Percentiles rank a stretch among this genome's conserved stretches.
These are phyloP conservation scores for Wickerhamomyces sp. DNA, from an alignment of 1,139 yeast species.

Conservation along the genomic window DNA sequence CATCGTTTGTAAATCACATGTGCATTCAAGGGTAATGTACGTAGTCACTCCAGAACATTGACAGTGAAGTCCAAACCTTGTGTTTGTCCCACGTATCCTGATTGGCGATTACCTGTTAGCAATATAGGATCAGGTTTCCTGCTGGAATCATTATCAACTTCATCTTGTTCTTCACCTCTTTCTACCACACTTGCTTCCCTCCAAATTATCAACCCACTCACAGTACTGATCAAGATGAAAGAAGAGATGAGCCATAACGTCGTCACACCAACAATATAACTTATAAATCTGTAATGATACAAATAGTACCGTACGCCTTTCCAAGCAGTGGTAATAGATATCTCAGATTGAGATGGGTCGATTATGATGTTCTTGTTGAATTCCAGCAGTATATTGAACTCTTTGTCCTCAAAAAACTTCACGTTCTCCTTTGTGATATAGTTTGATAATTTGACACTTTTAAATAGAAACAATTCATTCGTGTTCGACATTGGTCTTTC, in stretches of 20 bases:
- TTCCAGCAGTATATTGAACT: conserved; percentile 30
- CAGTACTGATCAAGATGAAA: conserved; percentile 9
- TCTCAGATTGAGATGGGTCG: conserved; percentile 22
- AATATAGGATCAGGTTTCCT: no score
- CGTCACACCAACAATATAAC: conserved; percentile 45
- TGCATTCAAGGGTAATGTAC: no score
- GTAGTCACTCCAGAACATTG: no score
- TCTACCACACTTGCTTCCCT: no score
- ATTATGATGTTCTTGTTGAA: conserved; percentile 25
- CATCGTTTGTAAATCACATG: no score
- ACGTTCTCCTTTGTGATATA: conserved; percentile 4
- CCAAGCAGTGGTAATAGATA: conserved; percentile 37
- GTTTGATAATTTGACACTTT: conserved; percentile 5
- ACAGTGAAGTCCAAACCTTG: no score
- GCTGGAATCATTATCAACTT: no score
- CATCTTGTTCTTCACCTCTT: no score
- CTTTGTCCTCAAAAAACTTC: conserved; percentile 16
- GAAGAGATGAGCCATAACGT: conserved; percentile 38
- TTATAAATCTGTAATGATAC: conserved; percentile 40
- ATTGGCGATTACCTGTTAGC: no score
- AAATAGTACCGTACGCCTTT: conserved; percentile 55
- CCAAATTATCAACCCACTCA: conserved; percentile 12
- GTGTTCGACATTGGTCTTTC: conserved; percentile 1
- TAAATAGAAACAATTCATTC: conserved; percentile 6
- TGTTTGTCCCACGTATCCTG: no score